Evolutionary conservation across 257 asterid species (phyloP), one percentile per base, ranked within the genome.

Genomic region (Ajuga chamaepitys): DNA sequence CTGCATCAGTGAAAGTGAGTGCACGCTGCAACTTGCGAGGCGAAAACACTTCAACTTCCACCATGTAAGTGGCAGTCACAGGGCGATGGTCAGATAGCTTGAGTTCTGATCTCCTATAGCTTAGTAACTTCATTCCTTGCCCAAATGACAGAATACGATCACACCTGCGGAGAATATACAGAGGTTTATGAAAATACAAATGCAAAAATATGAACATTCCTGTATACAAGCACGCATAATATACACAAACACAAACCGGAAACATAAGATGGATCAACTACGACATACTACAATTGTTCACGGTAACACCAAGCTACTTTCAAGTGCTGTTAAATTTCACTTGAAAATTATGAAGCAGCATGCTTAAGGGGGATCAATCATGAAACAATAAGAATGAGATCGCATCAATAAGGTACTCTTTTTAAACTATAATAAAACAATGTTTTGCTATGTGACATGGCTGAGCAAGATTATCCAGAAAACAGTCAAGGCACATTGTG

Each of bases 51-150:
- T 91, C 98, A 14, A 88, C 90, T 41, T 88, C 98, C 20, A 83
- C 90, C 68, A 65, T 65, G 63, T 77, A 88, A 41, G 89, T 32
- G 34, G 95, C 95, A 28, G 90, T 70, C 74, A 91, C 95, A 4
- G 96, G 96, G 34, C 95, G 86, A 80, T 91, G 98, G 74, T 91
- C 98, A 40, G 98, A 91, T 54, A 88, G 72, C 70, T 58, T 83
- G 12, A 78, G 75, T 66, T 91, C 98, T 7, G 81, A 73, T 78
- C 95, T 85, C 73, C 80, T 70, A 17, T 91, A 91, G 53, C 85
- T 81, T 60, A 83, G 34, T 67, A 76, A 70, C 84, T 78, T 80
- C 76, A 86, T 76, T 61, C 96, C 96, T 52, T 83, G 74, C 75
- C 98, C 98, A 7, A 38, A 78, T 14, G 92, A 85, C 72, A 88